Evolutionary conservation across 768 basidiomycete species (phyloP), one percentile per base, ranked within the genome.

Genomic region (Naganishia randhawae): DNA sequence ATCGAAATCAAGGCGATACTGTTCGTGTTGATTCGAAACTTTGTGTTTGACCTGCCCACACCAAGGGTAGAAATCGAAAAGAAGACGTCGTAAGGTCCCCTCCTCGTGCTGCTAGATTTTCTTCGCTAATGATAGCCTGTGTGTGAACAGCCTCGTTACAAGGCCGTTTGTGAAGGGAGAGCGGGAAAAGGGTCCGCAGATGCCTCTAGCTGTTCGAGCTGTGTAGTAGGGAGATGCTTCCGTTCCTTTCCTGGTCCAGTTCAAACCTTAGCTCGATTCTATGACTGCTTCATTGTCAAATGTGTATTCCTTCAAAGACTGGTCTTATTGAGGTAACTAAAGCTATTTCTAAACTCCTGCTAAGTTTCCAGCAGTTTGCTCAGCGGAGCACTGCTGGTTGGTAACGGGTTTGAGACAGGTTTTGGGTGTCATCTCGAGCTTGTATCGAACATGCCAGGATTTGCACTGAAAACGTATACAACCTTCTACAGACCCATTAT

Each of bases 1-100:
- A 74, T 73, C 7, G 80, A 81, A 65, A 78, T 81, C 69, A 77
- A 77, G 54, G 74, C 72, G 14, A 75, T 81, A 32, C 57, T 81
- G 39, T 81, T 79, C 67, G 75, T 79, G 2, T 65, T 80, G 48
- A 73, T 81, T 11, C 62, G 78, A 39, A 71, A 67, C 32, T 77
- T 79, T 65, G 69, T 72, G n/a, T 81, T 81, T 67, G 71, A 75
- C 31, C 70, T 75, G 48, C 57, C 76, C 35, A 62, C 65, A 1
- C 75, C 74, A 31, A 75, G 74, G 53, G 76, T 78, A 1, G 66
- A 70, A 31, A 71, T 81, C 29, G 71, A 76, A 63, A 73, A 71
- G 69, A 78, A 77, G 71, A 67, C 73, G 14, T 69, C 75, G 75
- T 79, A 63, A 73, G 78, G n/a, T 33, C 29, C 8, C 10, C 13